Evolutionary conservation across 1,284 basidiomycete species (phyloP), one percentile per base, ranked within the genome.

Genomic region (Rhodotorula sp.): DNA sequence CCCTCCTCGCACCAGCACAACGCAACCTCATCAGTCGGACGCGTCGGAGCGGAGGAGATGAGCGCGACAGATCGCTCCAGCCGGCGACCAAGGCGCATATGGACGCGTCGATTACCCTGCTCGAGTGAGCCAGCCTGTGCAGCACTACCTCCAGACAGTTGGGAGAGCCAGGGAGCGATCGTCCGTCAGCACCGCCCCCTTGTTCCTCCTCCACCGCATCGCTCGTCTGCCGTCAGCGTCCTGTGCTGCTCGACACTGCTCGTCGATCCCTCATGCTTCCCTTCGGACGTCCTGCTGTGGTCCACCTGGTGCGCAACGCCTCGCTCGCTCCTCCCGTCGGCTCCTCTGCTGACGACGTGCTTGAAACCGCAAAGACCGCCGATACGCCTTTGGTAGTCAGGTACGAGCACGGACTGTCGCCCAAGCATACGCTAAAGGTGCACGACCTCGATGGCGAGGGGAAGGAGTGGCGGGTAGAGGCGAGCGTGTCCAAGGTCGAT

Each of bases 401-500:
- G 22, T 53, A 62, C 59, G 71, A 51, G 27, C 34, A 64, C 10
- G 67, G 39, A 27, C 27, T 73, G 32, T 44, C 69, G 5, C 61
- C 66, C 13, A 59, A 39, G 37, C 53, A 63, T 29, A 70, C 56
- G 12, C 53, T 73, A 3, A 61, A 54, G 22, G 54, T 73, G 0
- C 66, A 70, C 34, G 69, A 70, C 37, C 21, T 67, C 29, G 72
- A 73, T 17, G 72, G 72, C 1, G 48, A 62, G n/a, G 60, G 46
- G n/a, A 17, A 36, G 19, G 51, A 58, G 36, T 70, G 64, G 63
- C 3, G 8, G 1, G 51, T 70, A 4, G 34, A 62, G 5, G 44
- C 37, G 19, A 37, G 34, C 4, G 55, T 62, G 8, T 51, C 58
- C 88, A 91, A 79, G 90, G 91, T 92, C 78, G 89, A 92, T 82